Evolutionary conservation across 768 basidiomycete species (phyloP).

Genomic region (Mycena galopus): DNA sequence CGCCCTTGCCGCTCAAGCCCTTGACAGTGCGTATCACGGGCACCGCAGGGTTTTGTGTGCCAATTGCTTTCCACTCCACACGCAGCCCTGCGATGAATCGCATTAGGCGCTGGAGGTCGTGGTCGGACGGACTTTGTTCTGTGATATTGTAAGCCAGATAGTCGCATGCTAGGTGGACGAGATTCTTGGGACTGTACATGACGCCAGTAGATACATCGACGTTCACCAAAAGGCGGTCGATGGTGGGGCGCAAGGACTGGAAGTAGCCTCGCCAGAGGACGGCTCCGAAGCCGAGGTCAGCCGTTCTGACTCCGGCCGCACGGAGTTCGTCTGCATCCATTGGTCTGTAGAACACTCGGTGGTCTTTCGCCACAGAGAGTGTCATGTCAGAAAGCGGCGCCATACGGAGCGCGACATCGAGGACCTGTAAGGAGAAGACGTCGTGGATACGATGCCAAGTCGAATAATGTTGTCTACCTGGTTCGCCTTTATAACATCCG

Average conservation of each 20-base stretch:
- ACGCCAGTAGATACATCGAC: conserved; percentile 83
- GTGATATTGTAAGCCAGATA: too few relatives aligned
- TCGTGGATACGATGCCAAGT: too few relatives aligned
- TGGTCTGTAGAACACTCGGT: conserved; percentile 66
- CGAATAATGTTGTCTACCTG: too few relatives aligned
- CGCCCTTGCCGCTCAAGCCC: conserved; percentile 65
- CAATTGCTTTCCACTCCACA: too few relatives aligned
- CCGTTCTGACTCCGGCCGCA: too few relatives aligned
- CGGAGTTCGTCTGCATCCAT: too few relatives aligned
- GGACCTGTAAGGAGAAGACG: too few relatives aligned
- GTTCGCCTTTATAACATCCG: too few relatives aligned
- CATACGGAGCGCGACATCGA: too few relatives aligned
- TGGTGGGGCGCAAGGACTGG: conserved; percentile 79
- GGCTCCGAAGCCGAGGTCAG: conserved; percentile 62
- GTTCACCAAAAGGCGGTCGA: conserved; percentile 76
- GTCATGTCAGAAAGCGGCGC: too few relatives aligned
- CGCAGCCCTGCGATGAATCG: conserved; percentile 54
- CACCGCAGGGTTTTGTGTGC: conserved; percentile 35
- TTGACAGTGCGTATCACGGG: conserved; percentile 63
- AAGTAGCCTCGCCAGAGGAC: conserved; percentile 86
- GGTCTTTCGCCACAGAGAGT: too few relatives aligned
- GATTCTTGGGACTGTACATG: conserved; percentile 82
- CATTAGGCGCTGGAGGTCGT: conserved; percentile 63
- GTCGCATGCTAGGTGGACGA: conserved; percentile 67
- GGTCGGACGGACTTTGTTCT: too few relatives aligned